phyloP scores from a whole-genome alignment of 768 basidiomycete species.

The Collybia nuda region DNA sequence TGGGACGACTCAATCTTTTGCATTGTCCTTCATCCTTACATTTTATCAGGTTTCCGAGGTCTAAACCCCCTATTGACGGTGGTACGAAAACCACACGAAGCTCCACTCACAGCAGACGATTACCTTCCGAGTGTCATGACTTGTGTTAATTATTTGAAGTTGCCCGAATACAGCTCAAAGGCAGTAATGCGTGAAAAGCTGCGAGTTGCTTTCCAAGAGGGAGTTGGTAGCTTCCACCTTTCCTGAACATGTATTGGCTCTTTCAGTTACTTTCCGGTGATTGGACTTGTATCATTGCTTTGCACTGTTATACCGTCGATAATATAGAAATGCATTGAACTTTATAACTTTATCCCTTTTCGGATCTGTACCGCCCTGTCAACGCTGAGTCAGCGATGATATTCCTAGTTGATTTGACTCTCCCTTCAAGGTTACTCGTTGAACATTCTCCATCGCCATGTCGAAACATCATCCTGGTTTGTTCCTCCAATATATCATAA shows the following conservation, averaged over 20 bases:
- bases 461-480: conserved; percentile 90
- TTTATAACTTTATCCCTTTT: neutral
- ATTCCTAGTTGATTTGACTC: too few relatives aligned
- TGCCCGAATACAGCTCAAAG: conserved; percentile 93
- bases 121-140: conserved; percentile 99
- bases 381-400: too few relatives aligned
- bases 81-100: conserved; percentile 94
- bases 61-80: conserved; percentile 94
- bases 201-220: conserved; percentile 84
- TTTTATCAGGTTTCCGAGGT: conserved; percentile 79
- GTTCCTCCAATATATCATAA: neutral
- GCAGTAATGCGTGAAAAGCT: conserved; percentile 83
- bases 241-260: conserved; percentile 51
- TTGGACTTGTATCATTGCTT: conserved; percentile 8
- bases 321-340: conserved; percentile 1
- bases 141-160: conserved; percentile 94
- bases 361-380: too few relatives aligned
- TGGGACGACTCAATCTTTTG: conserved; percentile 32
- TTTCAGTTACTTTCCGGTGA: conserved; percentile 3
- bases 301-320: conserved; percentile 5
- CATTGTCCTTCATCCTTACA: neutral
- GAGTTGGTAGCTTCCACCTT: conserved; percentile 95
- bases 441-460: conserved; percentile 41
- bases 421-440: neutral
- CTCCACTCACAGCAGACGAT: conserved; percentile 87